A percentile compares a stretch with the other conserved stretches of the same genome.
phyloP scores from a whole-genome alignment of 2,329 filamentous ascomycete species.

The Drechslerella dactyloides region DNA sequence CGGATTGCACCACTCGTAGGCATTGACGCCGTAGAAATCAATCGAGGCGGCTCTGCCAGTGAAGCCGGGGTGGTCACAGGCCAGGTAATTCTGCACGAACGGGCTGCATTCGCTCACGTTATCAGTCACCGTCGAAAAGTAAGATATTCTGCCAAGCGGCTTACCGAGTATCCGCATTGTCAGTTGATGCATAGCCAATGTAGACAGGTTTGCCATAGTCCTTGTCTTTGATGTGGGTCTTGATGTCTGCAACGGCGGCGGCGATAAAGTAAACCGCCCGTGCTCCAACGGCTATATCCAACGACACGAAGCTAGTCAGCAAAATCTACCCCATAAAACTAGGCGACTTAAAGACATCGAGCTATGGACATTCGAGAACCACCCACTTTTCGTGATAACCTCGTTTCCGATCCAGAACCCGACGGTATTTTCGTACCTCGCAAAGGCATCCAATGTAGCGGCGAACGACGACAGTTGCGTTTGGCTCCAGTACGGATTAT shows the following conservation, averaged over 20 bases:
- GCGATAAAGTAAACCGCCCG: conserved; percentile 80
- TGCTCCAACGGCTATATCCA: conserved; percentile 61
- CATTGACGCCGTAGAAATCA: conserved; percentile 80
- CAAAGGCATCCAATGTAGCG: conserved; percentile 77
- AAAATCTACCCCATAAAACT: background rate
- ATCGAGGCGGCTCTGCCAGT: conserved; percentile 61
- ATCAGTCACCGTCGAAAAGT: background rate
- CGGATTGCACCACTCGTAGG: conserved; percentile 73
- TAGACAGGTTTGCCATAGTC: conserved; percentile 76
- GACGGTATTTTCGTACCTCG: conserved; percentile 77
- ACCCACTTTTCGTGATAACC: conserved; percentile 67
- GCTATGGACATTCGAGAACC: background rate
- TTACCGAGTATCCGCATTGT: conserved; percentile 71
- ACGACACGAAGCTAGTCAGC: too few species aligned
- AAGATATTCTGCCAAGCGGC: background rate
- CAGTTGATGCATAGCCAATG: conserved; percentile 84
- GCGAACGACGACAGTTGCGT: conserved; percentile 72
- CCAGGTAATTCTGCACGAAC: conserved; percentile 73
- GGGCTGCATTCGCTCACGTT: conserved; percentile 56
- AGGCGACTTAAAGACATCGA: background rate
- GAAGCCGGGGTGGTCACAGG: conserved; percentile 72
- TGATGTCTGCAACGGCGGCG: conserved; percentile 79
- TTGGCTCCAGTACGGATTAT: conserved; percentile 71
- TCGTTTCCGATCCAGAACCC: conserved; percentile 91
- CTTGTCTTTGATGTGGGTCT: conserved; percentile 77